Percentiles rank a stretch among this genome's conserved stretches.
phyloP scores from a whole-genome alignment of 1,139 yeast genomes.

The Hemisphaericaspora xylanilytica region DNA sequence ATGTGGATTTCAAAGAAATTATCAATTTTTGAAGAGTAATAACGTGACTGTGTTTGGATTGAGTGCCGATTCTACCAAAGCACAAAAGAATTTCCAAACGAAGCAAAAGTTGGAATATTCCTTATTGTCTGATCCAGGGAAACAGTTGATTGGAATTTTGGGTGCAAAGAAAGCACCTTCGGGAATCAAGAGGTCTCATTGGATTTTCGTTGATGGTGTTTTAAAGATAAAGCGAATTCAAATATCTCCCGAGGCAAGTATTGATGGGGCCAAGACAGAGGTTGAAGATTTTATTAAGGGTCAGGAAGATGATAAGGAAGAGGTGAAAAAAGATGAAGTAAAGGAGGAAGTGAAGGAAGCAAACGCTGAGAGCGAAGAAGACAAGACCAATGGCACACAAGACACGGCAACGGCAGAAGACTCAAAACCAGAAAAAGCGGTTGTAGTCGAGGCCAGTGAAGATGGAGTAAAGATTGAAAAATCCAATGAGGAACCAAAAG shows the following conservation, averaged over 20 bases:
- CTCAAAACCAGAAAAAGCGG: slow-evolving; percentile 4
- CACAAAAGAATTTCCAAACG: slow-evolving; percentile 72
- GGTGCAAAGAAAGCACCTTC: slow-evolving; percentile 83
- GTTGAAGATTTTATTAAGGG: slow-evolving; percentile 34
- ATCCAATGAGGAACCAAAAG: slow-evolving; percentile 3
- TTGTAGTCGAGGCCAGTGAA: no score
- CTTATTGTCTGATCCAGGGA: slow-evolving; percentile 73
- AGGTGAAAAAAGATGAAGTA: slow-evolving; percentile 10
- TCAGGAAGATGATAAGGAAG: slow-evolving; percentile 11
- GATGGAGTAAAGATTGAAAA: slow-evolving; percentile 6
- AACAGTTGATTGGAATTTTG: slow-evolving; percentile 62
- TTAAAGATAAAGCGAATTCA: slow-evolving; percentile 62
- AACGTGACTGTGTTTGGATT: slow-evolving; percentile 61
- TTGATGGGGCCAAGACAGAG: slow-evolving; percentile 58
- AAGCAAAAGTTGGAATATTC: slow-evolving; percentile 74
- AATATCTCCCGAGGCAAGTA: slow-evolving; percentile 78
- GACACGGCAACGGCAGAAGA: no score
- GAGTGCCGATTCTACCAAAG: slow-evolving; percentile 69
- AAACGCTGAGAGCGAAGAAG: slow-evolving; percentile 6
- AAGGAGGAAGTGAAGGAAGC: slow-evolving; percentile 10
- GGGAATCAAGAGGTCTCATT: slow-evolving; percentile 84
- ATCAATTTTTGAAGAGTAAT: slow-evolving; percentile 48
- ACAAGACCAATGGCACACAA: slow-evolving; percentile 5
- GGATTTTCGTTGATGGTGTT: slow-evolving; percentile 81
- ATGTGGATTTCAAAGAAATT: slow-evolving; percentile 76